These are phyloP conservation scores for Panus rudis DNA, from an alignment of 768 basidiomycete species.

Conservation along the genomic window DNA sequence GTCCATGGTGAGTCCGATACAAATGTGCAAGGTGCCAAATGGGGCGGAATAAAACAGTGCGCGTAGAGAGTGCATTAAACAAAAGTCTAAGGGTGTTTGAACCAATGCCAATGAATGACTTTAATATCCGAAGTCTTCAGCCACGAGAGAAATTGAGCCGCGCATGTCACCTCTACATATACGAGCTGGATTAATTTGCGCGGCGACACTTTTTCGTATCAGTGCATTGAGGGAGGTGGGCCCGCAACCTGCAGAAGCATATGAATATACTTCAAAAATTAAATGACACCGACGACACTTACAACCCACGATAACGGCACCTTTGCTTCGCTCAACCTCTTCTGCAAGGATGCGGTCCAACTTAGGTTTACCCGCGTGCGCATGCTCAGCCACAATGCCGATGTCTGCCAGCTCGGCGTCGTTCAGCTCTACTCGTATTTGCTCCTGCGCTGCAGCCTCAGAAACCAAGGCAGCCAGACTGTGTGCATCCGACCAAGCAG, in stretches of 20 bases:
- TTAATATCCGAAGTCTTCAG: constrained; percentile 65
- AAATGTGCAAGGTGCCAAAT: too few species aligned
- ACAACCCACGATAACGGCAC: constrained; percentile 65
- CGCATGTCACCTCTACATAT: constrained; percentile 49
- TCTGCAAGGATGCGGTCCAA: constrained; percentile 55
- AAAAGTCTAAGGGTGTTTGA: too few species aligned
- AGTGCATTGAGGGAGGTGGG: constrained; percentile 63
- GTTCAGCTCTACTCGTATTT: constrained; percentile 41
- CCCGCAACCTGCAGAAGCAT: constrained; percentile 52
- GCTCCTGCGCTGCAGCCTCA: constrained; percentile 17
- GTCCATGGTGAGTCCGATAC: too few species aligned
- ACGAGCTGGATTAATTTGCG: constrained; percentile 49
- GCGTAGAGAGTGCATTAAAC: too few species aligned
- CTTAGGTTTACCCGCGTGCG: constrained; percentile 60
- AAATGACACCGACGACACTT: constrained; percentile 25
- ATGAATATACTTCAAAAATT: background rate
- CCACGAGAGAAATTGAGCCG: constrained; percentile 52
- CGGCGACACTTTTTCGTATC: constrained; percentile 57
- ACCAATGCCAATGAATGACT: background rate
- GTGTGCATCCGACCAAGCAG: constrained; percentile 19
- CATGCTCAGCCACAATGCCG: constrained; percentile 51
- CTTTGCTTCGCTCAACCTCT: constrained; percentile 50
- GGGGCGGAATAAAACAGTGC: too few species aligned
- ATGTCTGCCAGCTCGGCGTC: constrained; percentile 55
- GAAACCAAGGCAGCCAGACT: constrained; percentile 22